Base-by-base conservation (phyloP, 495 filamentous ascomycete species). In the Evernia prunastri region DNA sequence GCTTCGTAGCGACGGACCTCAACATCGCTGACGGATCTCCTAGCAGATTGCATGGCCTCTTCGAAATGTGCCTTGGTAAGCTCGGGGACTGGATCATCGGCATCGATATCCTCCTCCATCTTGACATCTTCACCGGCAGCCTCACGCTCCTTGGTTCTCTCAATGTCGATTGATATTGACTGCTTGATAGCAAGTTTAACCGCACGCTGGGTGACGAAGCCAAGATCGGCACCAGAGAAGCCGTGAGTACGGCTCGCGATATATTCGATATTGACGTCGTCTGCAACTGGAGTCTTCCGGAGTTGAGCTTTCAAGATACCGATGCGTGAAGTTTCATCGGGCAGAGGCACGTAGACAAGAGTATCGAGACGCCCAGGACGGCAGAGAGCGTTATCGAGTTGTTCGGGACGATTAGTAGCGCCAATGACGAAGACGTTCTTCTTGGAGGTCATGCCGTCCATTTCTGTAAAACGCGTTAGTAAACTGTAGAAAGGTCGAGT, bases 391-490 rank as follows among this genome's bases (percentile, higher is more conserved):
- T 92, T 92, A 78, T 98, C 94, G 56, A 98, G 86, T 79, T 97
- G 94, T 81, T 98, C 94, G 47, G 94, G 94, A 80, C 94, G 86
- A 81, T 98, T 98, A 73, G 94, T 98, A 39, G 94, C 94, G 77
- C 94, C 94, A 70, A 98, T 98, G 69, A 98, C 94, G 80, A 98
- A 98, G 70, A 98, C 94, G 78, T 98, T 98, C 89, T 98, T 98
- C 90, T 98, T 98, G 11, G 93, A 96, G 56, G 95, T 97, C 92
- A 96, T 96, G 71, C 92, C 92, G 70, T 96, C 92, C 92, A 96
- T 96, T 85, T 96, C 92, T 93, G 72, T 43, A 69, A 47, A n/a
- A 62, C 4, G 11, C 39, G 71, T 87, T 79, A 87, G 85, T 68
- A 68, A 56, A 33, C 40, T 12, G 23, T 23, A 35, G 33, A 43